Conservation (phyloP, 768 basidiomycete genomes). For the Pleurotus salmoneostramineus region DNA sequence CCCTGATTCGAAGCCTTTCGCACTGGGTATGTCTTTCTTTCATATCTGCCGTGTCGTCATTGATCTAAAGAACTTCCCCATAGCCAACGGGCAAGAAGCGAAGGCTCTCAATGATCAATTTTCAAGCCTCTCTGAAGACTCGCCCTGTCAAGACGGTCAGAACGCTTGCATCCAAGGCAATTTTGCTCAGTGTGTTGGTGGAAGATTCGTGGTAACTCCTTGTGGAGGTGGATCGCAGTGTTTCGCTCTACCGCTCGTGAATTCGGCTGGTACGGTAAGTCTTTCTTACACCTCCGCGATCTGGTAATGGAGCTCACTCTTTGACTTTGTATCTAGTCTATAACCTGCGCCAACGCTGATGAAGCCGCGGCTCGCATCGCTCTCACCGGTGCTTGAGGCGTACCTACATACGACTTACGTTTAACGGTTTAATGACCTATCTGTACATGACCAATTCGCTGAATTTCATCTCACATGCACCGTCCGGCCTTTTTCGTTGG, state of each 20-base stretch:
- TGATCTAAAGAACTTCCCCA: neutral
- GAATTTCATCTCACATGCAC: too few species aligned
- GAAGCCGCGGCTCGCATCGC: too few species aligned
- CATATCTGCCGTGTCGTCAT: neutral
- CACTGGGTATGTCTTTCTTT: neutral
- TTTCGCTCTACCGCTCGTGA: slow-evolving; percentile 19
- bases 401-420: too few species aligned
- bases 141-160: slow-evolving; percentile 25
- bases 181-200: slow-evolving; percentile 36
- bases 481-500: too few species aligned
- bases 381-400: too few species aligned
- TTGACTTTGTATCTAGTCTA: too few species aligned
- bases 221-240: slow-evolving; percentile 29
- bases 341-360: too few species aligned
- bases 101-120: slow-evolving; percentile 15
- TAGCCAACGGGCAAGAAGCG: slow-evolving; percentile 1
- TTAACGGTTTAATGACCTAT: too few species aligned
- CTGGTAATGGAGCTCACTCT: too few species aligned
- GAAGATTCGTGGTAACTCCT: slow-evolving; percentile 24
- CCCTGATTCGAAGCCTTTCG: neutral
- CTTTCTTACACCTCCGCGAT: neutral
- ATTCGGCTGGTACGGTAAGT: slow-evolving; percentile 5
- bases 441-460: too few species aligned
- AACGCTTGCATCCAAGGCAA: slow-evolving; percentile 30
- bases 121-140: slow-evolving; percentile 6